A percentile compares a stretch with the other conserved stretches of the same genome.
Conservation (phyloP, 805 yeast species). For the Wickerhamomyces tratensis region DNA sequence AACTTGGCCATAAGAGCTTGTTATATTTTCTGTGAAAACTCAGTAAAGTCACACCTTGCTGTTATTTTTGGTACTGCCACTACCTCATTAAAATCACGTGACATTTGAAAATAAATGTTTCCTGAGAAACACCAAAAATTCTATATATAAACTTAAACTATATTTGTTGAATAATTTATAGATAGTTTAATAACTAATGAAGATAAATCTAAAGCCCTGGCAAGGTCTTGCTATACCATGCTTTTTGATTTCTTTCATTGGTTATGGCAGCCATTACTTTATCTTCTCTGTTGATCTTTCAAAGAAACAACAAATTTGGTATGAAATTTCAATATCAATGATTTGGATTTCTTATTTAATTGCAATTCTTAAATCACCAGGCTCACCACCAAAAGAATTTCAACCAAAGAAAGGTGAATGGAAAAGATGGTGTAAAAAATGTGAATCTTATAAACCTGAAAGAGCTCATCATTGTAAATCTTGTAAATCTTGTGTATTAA, state of each 20-base stretch:
- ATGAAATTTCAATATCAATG: slow-evolving; percentile 38
- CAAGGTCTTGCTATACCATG: slow-evolving; percentile 47
- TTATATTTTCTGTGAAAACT: too few relatives aligned
- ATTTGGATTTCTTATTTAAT: slow-evolving; percentile 67
- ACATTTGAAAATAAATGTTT: too few relatives aligned
- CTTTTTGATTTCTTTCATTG: slow-evolving; percentile 43
- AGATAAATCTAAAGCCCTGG: neutral
- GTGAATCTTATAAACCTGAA: slow-evolving; percentile 68
- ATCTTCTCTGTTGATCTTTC: slow-evolving; percentile 38
- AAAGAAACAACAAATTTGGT: slow-evolving; percentile 29
- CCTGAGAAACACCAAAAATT: too few relatives aligned
- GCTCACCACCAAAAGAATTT: slow-evolving; percentile 47
- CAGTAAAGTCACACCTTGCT: too few relatives aligned
- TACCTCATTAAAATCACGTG: too few relatives aligned
- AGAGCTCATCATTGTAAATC: slow-evolving; percentile 80
- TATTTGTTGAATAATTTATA: too few relatives aligned
- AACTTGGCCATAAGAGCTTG: slow-evolving; percentile 51
- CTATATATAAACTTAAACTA: too few relatives aligned
- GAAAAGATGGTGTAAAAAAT: slow-evolving; percentile 67
- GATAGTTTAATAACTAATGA: too few relatives aligned
- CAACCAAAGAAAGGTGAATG: slow-evolving; percentile 37
- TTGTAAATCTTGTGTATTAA: slow-evolving; percentile 63
- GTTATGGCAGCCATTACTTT: slow-evolving; percentile 52
- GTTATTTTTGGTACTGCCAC: too few relatives aligned
- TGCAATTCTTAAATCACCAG: slow-evolving; percentile 64